Evolutionary conservation across 768 basidiomycete species (phyloP).

Genomic region (Phylloporus sp.): DNA sequence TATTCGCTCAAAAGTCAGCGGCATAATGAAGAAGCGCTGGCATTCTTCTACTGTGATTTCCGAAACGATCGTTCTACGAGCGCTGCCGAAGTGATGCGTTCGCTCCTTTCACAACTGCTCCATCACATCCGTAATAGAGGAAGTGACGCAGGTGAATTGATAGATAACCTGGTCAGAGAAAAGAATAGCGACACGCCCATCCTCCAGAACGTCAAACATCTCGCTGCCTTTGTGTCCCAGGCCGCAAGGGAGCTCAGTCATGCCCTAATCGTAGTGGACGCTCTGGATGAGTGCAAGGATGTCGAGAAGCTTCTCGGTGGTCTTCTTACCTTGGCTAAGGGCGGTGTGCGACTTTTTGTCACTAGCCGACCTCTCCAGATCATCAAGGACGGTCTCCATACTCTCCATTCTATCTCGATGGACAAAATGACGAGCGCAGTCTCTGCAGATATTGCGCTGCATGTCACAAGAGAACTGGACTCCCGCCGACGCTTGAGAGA

Average conservation of each 20-base stretch:
- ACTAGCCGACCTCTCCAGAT: constrained; percentile 15
- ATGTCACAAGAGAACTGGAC: constrained; percentile 11
- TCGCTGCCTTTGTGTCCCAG: constrained; percentile 1
- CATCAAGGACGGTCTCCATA: constrained; percentile 4
- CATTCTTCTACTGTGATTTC: constrained; percentile 21
- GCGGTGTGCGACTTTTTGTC: constrained; percentile 10
- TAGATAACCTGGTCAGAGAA: neutral
- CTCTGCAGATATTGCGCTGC: constrained; percentile 10
- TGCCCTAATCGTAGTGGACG: constrained; percentile 16
- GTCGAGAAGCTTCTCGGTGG: constrained; percentile 6
- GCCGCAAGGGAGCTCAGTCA: neutral
- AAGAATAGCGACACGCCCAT: neutral
- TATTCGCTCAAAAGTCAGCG: neutral
- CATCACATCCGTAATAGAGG: neutral
- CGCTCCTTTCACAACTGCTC: constrained; percentile 14
- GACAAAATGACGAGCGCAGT: neutral
- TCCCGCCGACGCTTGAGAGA: constrained; percentile 6
- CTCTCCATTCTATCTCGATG: constrained; percentile 8
- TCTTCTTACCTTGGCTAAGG: neutral
- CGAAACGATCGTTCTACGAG: constrained; percentile 1
- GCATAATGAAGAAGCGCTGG: neutral
- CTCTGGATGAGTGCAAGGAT: constrained; percentile 18
- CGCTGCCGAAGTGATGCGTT: constrained; percentile 11
- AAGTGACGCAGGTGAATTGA: neutral
- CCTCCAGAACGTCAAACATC: neutral